Conservation (phyloP, 202 grass and related monocot genomes). For the Brachypodium distachyon region DNA sequence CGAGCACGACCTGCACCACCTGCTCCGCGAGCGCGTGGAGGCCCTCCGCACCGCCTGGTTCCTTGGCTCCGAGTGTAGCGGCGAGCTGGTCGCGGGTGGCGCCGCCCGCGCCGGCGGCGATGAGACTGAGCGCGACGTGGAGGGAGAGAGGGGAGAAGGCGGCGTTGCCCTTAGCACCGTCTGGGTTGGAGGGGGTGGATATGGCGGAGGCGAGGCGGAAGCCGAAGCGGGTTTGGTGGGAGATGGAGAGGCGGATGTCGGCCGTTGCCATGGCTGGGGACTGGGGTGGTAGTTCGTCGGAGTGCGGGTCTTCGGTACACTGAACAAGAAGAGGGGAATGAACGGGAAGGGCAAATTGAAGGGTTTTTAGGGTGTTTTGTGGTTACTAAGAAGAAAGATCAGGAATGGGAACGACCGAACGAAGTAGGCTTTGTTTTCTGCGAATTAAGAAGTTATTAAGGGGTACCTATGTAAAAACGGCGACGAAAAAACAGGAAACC, state of each 20-base stretch:
- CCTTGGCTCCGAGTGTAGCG: conserved; percentile 11
- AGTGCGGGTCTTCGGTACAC: no score
- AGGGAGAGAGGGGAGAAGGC: conserved; percentile 78
- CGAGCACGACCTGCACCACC: conserved; percentile 54
- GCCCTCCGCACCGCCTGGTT: not conserved
- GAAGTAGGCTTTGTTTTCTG: no score
- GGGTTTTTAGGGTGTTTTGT: not conserved
- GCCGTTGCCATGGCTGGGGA: conserved; percentile 13
- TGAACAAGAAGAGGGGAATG: not conserved
- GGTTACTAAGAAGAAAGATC: no score
- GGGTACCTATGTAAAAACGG: no score
- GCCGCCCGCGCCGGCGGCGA: conserved; percentile 49
- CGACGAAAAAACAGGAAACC: no score
- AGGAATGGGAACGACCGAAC: no score
- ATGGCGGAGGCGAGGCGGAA: conserved; percentile 40
- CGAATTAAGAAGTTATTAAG: no score
- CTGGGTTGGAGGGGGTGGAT: not conserved
- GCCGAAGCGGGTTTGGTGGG: conserved; percentile 50
- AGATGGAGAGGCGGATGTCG: conserved; percentile 50
- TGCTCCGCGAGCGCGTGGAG: conserved; percentile 44
- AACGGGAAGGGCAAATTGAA: not conserved
- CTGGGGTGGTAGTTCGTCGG: not conserved
- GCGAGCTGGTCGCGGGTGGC: conserved; percentile 51
- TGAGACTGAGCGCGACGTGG: conserved; percentile 60
- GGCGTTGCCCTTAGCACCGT: conserved; percentile 14